phyloP scores from a whole-genome alignment of 2,329 filamentous ascomycete genomes.

The Aspergillus texensis region DNA sequence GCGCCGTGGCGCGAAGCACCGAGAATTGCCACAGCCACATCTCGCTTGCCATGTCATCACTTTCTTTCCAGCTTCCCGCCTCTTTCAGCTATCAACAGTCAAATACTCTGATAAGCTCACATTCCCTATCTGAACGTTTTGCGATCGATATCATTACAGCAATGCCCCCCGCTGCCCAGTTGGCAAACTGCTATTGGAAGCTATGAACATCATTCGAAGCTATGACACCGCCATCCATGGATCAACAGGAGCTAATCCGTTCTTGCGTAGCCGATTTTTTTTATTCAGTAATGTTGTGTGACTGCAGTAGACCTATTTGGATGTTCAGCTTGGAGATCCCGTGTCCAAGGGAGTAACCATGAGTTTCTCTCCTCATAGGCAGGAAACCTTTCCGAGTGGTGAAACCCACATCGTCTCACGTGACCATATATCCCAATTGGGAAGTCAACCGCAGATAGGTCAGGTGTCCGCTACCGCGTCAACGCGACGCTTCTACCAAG shows the following conservation, averaged over 20 bases:
- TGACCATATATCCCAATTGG: neutral
- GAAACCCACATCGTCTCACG: neutral
- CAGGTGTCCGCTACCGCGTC: neutral
- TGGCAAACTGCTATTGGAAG: neutral
- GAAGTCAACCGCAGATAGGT: constrained; percentile 4
- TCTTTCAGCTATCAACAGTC: constrained; percentile 20
- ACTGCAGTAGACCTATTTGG: neutral
- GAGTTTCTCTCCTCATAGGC: neutral
- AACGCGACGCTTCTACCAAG: neutral
- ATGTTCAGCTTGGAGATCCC: neutral
- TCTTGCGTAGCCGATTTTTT: neutral
- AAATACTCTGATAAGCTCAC: constrained; percentile 15
- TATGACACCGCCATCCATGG: neutral
- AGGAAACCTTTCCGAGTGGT: neutral
- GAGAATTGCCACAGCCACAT: constrained; percentile 17
- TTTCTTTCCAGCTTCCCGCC: neutral
- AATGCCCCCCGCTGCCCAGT: neutral
- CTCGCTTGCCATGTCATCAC: constrained; percentile 16
- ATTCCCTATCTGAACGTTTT: neutral
- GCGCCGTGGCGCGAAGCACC: constrained; percentile 19
- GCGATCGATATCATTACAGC: neutral
- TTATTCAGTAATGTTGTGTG: neutral
- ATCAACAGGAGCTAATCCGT: neutral
- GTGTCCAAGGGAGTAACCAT: neutral
- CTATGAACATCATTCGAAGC: neutral